These are phyloP conservation scores for Penicillium aurantiogriseum DNA, from an alignment of 2,329 filamentous ascomycete genomes.

Conservation along the genomic window DNA sequence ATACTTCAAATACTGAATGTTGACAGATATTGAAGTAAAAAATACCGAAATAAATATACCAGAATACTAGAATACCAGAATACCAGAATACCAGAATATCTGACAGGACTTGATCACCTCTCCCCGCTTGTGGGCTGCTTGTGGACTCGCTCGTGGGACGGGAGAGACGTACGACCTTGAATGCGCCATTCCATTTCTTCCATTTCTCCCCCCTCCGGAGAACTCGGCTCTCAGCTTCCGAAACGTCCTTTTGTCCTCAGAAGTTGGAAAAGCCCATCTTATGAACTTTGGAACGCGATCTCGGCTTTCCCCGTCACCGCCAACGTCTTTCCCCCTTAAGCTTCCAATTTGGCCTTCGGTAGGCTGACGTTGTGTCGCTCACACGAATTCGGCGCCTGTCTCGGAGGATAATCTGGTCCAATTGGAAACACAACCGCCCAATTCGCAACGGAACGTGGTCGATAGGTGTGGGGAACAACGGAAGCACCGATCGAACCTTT, in stretches of 20 bases:
- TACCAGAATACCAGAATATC: background rate
- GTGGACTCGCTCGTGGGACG: slow-evolving; percentile 8
- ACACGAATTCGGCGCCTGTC: slow-evolving; percentile 9
- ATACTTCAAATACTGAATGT: background rate
- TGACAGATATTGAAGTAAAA: background rate
- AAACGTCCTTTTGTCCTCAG: background rate
- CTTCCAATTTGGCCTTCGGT: background rate
- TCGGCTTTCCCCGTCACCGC: background rate
- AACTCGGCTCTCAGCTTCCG: slow-evolving; percentile 1
- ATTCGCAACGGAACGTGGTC: slow-evolving; percentile 24
- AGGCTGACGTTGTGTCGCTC: background rate
- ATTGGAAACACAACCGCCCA: slow-evolving; percentile 22
- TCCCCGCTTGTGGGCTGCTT: slow-evolving; percentile 11
- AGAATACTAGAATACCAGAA: background rate
- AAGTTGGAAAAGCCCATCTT: background rate
- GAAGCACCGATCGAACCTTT: slow-evolving; percentile 16
- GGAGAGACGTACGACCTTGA: slow-evolving; percentile 1
- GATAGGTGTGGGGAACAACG: slow-evolving; percentile 22
- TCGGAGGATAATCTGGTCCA: slow-evolving; percentile 19
- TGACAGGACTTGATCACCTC: background rate
- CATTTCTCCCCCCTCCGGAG: background rate
- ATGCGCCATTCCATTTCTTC: slow-evolving; percentile 4
- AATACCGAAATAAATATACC: background rate
- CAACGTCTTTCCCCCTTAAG: background rate
- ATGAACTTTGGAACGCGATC: slow-evolving; percentile 1